phyloP scores from a whole-genome alignment of 2,329 filamentous ascomycete species.

The Verticillium klebahnii region DNA sequence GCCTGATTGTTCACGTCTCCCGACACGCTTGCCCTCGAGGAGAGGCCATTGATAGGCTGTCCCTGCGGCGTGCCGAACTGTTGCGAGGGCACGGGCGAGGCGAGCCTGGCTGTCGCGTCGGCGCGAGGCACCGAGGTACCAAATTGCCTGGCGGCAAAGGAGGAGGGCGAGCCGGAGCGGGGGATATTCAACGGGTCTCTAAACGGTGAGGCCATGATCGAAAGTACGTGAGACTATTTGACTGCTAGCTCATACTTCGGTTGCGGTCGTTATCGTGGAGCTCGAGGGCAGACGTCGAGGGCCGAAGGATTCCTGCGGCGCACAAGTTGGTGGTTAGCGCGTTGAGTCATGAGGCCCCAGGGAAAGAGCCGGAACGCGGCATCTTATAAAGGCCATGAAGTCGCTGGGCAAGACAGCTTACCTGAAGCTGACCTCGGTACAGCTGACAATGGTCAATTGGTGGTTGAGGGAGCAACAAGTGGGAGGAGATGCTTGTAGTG shows the following conservation, averaged over 20 bases:
- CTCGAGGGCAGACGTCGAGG: neutral
- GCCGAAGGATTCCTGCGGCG: neutral
- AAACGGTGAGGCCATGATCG: conserved; percentile 31
- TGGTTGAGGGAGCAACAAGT: conserved; percentile 2
- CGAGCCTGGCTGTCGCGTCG: conserved; percentile 56
- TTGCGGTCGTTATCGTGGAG: neutral
- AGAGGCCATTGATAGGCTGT: conserved; percentile 34
- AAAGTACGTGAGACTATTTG: neutral
- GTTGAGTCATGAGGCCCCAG: neutral
- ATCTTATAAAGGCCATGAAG: neutral
- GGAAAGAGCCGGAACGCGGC: neutral
- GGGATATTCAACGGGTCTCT: conserved; percentile 30
- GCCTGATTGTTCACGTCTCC: conserved; percentile 48
- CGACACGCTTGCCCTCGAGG: conserved; percentile 17
- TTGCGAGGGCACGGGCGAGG: conserved; percentile 47
- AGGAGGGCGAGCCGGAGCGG: conserved; percentile 27
- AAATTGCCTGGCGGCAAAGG: conserved; percentile 39
- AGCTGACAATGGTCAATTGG: conserved; percentile 14
- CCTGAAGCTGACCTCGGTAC: conserved; percentile 1
- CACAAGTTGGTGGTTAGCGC: neutral
- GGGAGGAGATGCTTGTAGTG: neutral
- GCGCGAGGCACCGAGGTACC: conserved; percentile 52
- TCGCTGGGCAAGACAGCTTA: neutral
- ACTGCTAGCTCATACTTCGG: neutral
- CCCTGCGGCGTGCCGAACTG: conserved; percentile 30